Evolutionary conservation across 768 basidiomycete species (phyloP).

Genomic region (Vararia minispora): DNA sequence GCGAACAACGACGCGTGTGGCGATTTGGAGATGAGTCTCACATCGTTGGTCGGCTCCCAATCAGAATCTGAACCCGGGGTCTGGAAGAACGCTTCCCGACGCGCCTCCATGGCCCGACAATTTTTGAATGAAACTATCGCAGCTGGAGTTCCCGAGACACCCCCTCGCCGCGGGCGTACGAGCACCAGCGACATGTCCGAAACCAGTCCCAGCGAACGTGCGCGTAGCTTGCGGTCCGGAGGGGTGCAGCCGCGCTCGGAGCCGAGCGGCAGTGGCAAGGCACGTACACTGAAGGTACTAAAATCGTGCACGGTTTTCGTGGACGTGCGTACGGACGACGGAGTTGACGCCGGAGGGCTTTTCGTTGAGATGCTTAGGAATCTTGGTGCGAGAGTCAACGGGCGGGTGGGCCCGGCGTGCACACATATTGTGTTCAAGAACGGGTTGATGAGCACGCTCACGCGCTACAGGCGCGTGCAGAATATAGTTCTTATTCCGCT

Average conservation of each 20-base stretch:
- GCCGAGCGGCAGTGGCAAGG: constrained; percentile 4
- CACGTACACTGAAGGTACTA: constrained; percentile 37
- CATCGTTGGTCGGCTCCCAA: background rate
- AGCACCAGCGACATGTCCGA: constrained; percentile 10
- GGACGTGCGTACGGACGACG: constrained; percentile 64
- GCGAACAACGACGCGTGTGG: too few relatives aligned
- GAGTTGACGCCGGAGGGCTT: constrained; percentile 69
- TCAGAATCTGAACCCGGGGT: constrained; percentile 9
- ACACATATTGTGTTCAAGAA: constrained; percentile 86
- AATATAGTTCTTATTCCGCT: background rate
- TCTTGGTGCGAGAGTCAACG: constrained; percentile 71
- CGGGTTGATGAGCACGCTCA: constrained; percentile 62
- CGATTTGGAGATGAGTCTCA: background rate
- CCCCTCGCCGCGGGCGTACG: constrained; percentile 16
- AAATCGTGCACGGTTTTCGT: constrained; percentile 75
- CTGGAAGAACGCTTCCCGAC: constrained; percentile 33
- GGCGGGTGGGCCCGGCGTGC: constrained; percentile 58
- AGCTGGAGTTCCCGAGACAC: constrained; percentile 35
- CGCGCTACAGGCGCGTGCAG: constrained; percentile 50
- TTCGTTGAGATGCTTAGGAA: constrained; percentile 77
- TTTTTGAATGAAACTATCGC: constrained; percentile 53
- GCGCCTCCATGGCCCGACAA: constrained; percentile 49
- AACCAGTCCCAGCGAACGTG: constrained; percentile 10
- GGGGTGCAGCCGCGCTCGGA: constrained; percentile 5
- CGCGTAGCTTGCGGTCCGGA: constrained; percentile 7